A percentile compares a stretch with the other conserved stretches of the same genome.
phyloP scores from a whole-genome alignment of 345 rosid genomes.

The Gossypium longicalyx region DNA sequence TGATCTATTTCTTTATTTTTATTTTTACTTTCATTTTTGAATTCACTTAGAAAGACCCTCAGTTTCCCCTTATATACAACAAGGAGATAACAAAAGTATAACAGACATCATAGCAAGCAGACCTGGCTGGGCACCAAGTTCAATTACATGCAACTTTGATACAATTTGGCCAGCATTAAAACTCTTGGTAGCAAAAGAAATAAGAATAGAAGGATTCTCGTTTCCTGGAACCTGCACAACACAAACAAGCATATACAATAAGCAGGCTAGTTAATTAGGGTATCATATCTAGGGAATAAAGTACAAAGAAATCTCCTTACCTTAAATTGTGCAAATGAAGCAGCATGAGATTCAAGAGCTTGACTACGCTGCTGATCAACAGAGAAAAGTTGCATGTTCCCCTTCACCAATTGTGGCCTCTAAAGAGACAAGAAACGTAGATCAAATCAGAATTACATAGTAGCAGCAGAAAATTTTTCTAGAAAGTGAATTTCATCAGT shows the following conservation, averaged over 20 bases:
- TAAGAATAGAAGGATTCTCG: constrained; percentile 85
- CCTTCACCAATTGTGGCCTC: constrained; percentile 89
- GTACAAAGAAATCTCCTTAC: constrained; percentile 27
- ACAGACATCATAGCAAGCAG: constrained; percentile 4
- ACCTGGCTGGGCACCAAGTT: constrained; percentile 99
- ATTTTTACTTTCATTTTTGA: neutral
- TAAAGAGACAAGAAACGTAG: constrained; percentile 19
- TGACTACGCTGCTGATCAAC: constrained; percentile 98
- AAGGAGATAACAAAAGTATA: neutral
- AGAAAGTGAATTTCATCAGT: neutral
- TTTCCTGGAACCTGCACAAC: constrained; percentile 77
- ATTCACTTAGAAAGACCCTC: neutral
- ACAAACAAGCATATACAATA: neutral
- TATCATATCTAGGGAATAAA: neutral
- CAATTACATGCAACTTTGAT: constrained; percentile 91
- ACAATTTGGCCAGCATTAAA: constrained; percentile 85
- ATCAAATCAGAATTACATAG: constrained; percentile 12
- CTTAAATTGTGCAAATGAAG: constrained; percentile 91
- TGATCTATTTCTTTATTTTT: neutral
- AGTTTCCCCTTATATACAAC: neutral
- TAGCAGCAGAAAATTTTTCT: neutral
- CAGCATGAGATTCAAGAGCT: constrained; percentile 99
- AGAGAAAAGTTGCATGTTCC: constrained; percentile 93
- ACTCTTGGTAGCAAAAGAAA: constrained; percentile 84
- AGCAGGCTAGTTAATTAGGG: neutral